Evolutionary conservation across 257 asterid species (phyloP), one percentile per base, ranked within the genome.

Genomic region (Voacanga thouarsii): DNA sequence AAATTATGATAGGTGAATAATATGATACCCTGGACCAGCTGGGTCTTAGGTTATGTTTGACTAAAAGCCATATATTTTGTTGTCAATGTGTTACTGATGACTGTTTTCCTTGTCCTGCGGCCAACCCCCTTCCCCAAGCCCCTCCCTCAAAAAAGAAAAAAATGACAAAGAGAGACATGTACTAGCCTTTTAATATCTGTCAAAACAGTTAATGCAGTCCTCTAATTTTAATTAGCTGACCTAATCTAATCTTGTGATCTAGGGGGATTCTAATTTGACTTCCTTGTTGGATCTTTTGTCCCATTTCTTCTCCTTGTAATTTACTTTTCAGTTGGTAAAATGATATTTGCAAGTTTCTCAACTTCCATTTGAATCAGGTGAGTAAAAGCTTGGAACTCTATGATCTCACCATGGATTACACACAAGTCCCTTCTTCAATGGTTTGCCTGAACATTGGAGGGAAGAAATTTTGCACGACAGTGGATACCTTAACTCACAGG

Each of bases 361-460:
- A 7, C 24, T 37, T 18, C 67, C 16, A 24, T 39, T 24, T 60
- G 30, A 60, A 60, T 9, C 67, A 66, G 26, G 79, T 61, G 39
- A 33, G 71, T 37, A 55, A 41, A 43, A 44, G 51, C 72, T 28
- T 50, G 18, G 80, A 71, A 45, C 72, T 43, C 18, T 18, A 44
- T 49, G 43, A 71, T 78, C 51, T 45, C 51, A 44, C 26, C 67
- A 78, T 70, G 81, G 74, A 57, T 78, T 75, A 68, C 90, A 81
- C 88, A 74, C 77, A 77, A 61, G 74, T 63, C 75, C 78, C 86
- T 75, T 80, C 92, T 70, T 87, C 93, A 68, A 64, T 80, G 41
- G 83, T 92, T 76, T 90, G 92, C 80, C 94, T 92, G 56, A 91
- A 89, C 70, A 86, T 92, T 64, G 97, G 98, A 75, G 98, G 97